Base-by-base conservation (phyloP, 768 basidiomycete genomes). In the Astraeus odoratus region DNA sequence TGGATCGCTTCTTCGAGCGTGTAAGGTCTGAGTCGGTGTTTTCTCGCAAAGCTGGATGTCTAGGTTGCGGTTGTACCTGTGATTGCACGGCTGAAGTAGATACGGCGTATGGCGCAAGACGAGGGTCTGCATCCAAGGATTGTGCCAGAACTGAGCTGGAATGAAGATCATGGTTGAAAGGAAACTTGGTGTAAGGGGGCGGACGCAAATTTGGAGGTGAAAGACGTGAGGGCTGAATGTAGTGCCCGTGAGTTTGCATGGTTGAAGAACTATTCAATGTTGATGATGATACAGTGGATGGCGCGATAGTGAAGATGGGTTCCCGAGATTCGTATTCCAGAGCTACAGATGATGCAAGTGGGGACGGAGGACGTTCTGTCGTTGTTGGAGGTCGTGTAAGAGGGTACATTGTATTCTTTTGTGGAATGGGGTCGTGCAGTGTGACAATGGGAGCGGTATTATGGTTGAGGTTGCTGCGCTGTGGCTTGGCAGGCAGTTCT, bases 401-500 rank as follows among this genome's bases (percentile, higher is more conserved):
- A 10, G 20, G 19, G n/a, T 20, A 27, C 3, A 27, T 27, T 24
- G 10, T 10, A 15, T 23, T 18, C 25, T 40, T 35, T 40, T 35
- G 39, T n/a, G 33, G 8, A 5, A 39, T 30, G 31, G 24, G 27
- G 23, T 46, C 27, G 30, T 20, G 8, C 36, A 47, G 18, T 22
- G 27, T 16, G 36, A 37, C 43, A 24, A 44, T n/a, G 8, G 26
- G 22, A n/a, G 40, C 30, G 24, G 39, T 37, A n/a, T n/a, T n/a
- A n/a, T n/a, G n/a, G n/a, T n/a, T n/a, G 42, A 38, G 37, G 10
- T 44, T 69, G 69, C 34, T 48, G 43, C 27, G 31, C 49, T 47
- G 61, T 57, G 55, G 53, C 54, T 47, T 64, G 59, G 57, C 47
- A 50, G 54, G 66, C 58, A 58, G 60, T 1, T 47, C 29, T 38